Conservation (phyloP, 176 grass and related monocot genomes). For the Triticum monococcum region DNA sequence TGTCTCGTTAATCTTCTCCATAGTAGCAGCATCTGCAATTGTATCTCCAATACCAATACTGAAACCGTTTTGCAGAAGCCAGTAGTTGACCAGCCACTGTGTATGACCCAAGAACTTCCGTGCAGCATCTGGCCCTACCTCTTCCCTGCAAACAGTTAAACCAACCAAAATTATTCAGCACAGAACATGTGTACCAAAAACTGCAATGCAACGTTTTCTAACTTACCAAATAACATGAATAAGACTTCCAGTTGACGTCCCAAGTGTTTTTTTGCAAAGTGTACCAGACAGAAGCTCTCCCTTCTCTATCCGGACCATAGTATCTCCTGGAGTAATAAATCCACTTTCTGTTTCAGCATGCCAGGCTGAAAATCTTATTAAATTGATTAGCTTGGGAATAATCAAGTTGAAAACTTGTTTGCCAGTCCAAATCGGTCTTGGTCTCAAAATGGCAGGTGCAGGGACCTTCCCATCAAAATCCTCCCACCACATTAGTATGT, state of each 20-base stretch:
- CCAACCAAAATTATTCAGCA: slow-evolving; percentile 1
- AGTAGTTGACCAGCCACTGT: slow-evolving; percentile 99
- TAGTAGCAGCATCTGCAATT: slow-evolving; percentile 88
- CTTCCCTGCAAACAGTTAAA: slow-evolving; percentile 69
- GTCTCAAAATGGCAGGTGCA: slow-evolving; percentile 89
- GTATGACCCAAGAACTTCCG: slow-evolving; percentile 96
- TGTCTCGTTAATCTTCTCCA: slow-evolving; percentile 92
- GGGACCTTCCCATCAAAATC: slow-evolving; percentile 98
- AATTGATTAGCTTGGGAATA: slow-evolving; percentile 96
- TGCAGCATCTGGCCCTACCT: slow-evolving; percentile 96
- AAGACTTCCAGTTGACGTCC: slow-evolving; percentile 74
- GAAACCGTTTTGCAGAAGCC: slow-evolving; percentile 92
- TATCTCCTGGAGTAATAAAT: slow-evolving; percentile 94
- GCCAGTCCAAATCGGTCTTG: slow-evolving; percentile 94
- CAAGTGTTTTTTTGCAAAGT: slow-evolving; percentile 87
- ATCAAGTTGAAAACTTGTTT: slow-evolving; percentile 99
- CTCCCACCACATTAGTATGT: slow-evolving; percentile 99
- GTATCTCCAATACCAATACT: slow-evolving; percentile 99
- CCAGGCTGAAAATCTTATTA: slow-evolving; percentile 88
- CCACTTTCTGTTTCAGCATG: slow-evolving; percentile 76
- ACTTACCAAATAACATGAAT: slow-evolving; percentile 97
- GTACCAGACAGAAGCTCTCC: slow-evolving; percentile 91
- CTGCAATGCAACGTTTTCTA: slow-evolving; percentile 5
- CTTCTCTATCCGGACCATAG: slow-evolving; percentile 89
- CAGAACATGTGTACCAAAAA: not conserved